A percentile compares a stretch with the other conserved stretches of the same genome.
Conservation (phyloP, 305 asterid species). For the Rubia peregrina region DNA sequence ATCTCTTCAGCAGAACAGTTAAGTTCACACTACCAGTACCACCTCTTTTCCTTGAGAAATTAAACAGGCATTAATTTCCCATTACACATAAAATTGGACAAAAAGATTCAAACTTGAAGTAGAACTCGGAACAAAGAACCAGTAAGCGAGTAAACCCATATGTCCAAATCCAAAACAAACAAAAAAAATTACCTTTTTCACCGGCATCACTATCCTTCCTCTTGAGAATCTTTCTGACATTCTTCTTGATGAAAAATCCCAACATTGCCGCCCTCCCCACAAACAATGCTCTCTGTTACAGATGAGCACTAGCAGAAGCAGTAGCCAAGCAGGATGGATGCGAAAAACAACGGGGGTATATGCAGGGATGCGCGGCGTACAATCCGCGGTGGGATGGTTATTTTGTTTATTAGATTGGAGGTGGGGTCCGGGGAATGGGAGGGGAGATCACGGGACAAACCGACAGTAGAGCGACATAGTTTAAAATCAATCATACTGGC, state of each 20-base stretch:
- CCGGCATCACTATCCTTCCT: slow-evolving; percentile 98
- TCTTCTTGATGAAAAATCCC: slow-evolving; percentile 54
- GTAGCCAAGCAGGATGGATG: slow-evolving; percentile 27
- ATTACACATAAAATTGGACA: slow-evolving; percentile 1
- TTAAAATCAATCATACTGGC: background rate
- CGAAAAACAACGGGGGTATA: slow-evolving; percentile 8
- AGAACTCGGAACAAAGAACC: slow-evolving; percentile 5
- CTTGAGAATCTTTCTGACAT: slow-evolving; percentile 81
- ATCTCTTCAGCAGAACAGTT: background rate
- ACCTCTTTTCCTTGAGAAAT: background rate
- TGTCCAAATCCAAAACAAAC: background rate
- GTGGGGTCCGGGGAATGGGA: background rate
- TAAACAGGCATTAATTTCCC: background rate
- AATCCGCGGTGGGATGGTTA: background rate
- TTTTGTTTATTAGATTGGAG: background rate
- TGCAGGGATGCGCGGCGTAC: background rate
- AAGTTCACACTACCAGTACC: background rate
- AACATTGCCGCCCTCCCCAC: slow-evolving; percentile 34
- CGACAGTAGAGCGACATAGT: slow-evolving; percentile 8
- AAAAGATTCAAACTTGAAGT: slow-evolving; percentile 8
- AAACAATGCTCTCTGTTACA: background rate
- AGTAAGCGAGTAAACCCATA: background rate
- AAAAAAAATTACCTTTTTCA: slow-evolving; percentile 48
- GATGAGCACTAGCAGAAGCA: background rate
- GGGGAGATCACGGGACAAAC: slow-evolving; percentile 17